Evolutionary conservation across 2,329 filamentous ascomycete genomes (phyloP), one percentile per base, ranked within the genome.

Genomic region (Pseudocercospora musae): DNA sequence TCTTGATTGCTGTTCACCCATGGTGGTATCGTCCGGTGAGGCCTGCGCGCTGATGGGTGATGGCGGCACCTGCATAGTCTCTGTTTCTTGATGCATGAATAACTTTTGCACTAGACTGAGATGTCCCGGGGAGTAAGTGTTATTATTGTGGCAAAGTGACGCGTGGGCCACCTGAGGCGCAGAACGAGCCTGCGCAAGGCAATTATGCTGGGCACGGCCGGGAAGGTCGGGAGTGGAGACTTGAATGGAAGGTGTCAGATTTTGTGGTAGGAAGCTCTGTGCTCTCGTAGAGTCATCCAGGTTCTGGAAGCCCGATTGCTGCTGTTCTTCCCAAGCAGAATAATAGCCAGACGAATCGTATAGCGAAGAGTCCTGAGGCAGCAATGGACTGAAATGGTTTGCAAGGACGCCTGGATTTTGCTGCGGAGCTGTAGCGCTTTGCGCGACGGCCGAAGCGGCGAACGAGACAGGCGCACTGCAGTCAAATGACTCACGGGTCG

Each of bases 151-250:
- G 33, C 48, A 44, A 48, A 62, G 58, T 52, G 68, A 66, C 50
- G 66, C 60, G 60, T 62, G 52, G 65, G 37, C 37, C 67, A 66
- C 66, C 67, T 72, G 69, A 70, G 68, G 70, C 68, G 70, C 60
- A 56, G 31, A 59, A 59, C 59, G 58, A 60, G 46, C 62, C 57
- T 60, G 57, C 62, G 62, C 33, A n/a, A 40, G 37, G 37, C 37
- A 40, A 40, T 40, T 40, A 9, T 40, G 37, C 37, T 40, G 37
- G 53, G 50, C 37, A 20, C 44, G 44, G 57, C 59, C 58, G 29
- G 59, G 23, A 21, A 61, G 33, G 53, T 66, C 64, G 29, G 67
- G 65, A 20, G 59, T 67, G 68, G 37, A 40, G 37, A 70, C 54
- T 69, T 63, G 66, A 64, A 71, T 69, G 53, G 52, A 52, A 40